Base-by-base conservation (phyloP, 176 grass and related monocot species). In the Pharus latifolius region DNA sequence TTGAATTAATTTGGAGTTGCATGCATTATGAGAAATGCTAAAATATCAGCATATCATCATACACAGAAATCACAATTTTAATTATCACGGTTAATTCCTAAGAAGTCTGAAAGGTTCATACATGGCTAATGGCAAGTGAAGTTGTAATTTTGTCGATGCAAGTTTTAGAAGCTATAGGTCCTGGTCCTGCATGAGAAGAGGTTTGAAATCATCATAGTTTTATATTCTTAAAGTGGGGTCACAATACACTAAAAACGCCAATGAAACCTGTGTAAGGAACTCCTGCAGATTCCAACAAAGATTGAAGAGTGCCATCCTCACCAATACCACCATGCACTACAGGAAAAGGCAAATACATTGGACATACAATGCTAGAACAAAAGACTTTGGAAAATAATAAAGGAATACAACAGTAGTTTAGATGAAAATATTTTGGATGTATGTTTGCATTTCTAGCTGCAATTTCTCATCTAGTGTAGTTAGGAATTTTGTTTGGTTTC, bases 271-370 rank as follows among this genome's bases (percentile, higher is more conserved):
- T 97, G 71, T 87, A 97, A 74, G 93, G 86, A 87, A 97, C 69
- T 79, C 81, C 80, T 71, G 74, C 83, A 80, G 80, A 82, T 74
- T 92, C 93, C 79, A 97, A 84, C 53, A 92, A 62, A 32, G 82
- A 78, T 69, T 97, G 93, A 44, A 97, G 88, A 12, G 89, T 97
- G 51, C 93, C 93, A 85, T 97, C 93, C 75, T 97, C 93, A 53
- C 93, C 93, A 67, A 97, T 92, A 55, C 93, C 93, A 87, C 93
- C 93, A 88, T 97, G 93, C 67, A 97, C 93, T 97, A 65, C 76
- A 78, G 41, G 65, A 48, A 65, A 10, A 28, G 33, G 56, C 11
- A 2, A 80, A 81, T 35, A 63, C 56, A 76, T 27, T 45, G 9
- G 2, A 62, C 28, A 69, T 69, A 18, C 43, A 33, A 59, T 33